These are phyloP conservation scores for Solanum dulcamara DNA, from an alignment of 257 asterid genomes.

Conservation along the genomic window DNA sequence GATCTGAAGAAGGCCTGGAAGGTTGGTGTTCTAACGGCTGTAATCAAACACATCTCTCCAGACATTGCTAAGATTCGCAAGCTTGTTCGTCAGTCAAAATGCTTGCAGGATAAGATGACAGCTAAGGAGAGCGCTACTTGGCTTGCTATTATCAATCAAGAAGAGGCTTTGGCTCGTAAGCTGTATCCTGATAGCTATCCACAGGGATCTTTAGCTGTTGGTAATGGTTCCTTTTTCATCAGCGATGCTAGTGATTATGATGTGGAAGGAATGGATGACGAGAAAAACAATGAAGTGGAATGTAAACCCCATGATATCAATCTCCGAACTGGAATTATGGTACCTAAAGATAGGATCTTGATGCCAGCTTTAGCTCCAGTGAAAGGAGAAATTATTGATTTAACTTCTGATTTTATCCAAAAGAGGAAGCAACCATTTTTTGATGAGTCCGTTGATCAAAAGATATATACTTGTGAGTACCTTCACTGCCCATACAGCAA, in stretches of 20 bases:
- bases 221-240: constrained; percentile 17
- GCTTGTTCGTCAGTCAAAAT: constrained; percentile 34
- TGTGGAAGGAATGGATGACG: constrained; percentile 38
- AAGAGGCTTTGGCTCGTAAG: constrained; percentile 28
- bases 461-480: constrained; percentile 39
- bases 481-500: constrained; percentile 42
- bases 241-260: constrained; percentile 32
- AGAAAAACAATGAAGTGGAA: constrained; percentile 12
- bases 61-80: constrained; percentile 34
- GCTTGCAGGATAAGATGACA: constrained; percentile 50
- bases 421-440: constrained; percentile 26
- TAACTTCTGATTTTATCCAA: constrained; percentile 21
- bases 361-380: constrained; percentile 21
- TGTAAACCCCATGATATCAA: constrained; percentile 24
- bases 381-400: constrained; percentile 37
- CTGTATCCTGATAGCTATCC: constrained; percentile 24
- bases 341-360: not conserved
- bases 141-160: constrained; percentile 44
- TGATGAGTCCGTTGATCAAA: constrained; percentile 17
- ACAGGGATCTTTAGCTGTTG: constrained; percentile 3
- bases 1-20: constrained; percentile 50
- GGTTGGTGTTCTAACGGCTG: constrained; percentile 36
- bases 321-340: constrained; percentile 13
- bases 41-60: constrained; percentile 46
- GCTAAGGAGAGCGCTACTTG: constrained; percentile 53